These are phyloP conservation scores for Alternaria arbusti DNA, from an alignment of 2,329 filamentous ascomycete genomes.

Conservation along the genomic window DNA sequence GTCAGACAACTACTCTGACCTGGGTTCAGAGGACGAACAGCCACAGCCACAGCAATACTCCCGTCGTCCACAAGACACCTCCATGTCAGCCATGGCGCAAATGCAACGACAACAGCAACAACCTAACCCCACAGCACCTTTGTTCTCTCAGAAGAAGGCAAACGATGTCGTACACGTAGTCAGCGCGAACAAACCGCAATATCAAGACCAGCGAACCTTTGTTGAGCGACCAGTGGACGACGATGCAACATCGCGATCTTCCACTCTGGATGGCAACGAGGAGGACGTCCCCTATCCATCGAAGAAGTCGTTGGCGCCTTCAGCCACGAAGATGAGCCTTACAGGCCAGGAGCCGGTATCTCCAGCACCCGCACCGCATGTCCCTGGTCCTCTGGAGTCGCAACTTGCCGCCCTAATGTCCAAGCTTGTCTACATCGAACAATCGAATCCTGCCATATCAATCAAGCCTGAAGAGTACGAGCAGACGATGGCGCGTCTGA, in stretches of 20 bases:
- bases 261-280: slow-evolving; percentile 42
- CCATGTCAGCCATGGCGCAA: slow-evolving; percentile 40
- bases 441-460: slow-evolving; percentile 41
- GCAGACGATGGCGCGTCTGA: slow-evolving; percentile 38
- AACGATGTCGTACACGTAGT: slow-evolving; percentile 21
- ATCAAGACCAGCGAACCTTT: slow-evolving; percentile 13
- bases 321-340: slow-evolving; percentile 15
- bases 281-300: slow-evolving; percentile 37
- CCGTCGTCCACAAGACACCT: slow-evolving; percentile 21
- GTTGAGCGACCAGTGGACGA: slow-evolving; percentile 33
- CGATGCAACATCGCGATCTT: slow-evolving; percentile 39
- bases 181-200: slow-evolving; percentile 14
- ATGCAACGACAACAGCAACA: slow-evolving; percentile 20
- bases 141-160: slow-evolving; percentile 35
- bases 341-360: slow-evolving; percentile 25
- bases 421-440: slow-evolving; percentile 47
- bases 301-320: slow-evolving; percentile 36
- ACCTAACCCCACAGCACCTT: slow-evolving; percentile 22
- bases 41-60: slow-evolving; percentile 2
- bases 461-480: slow-evolving; percentile 49
- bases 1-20: slow-evolving; percentile 41
- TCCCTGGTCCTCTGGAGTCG: slow-evolving; percentile 45
- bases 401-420: slow-evolving; percentile 47
- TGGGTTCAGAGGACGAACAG: slow-evolving; percentile 36
- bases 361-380: slow-evolving; percentile 28